Base-by-base conservation (phyloP, 768 basidiomycete species). In the Naematelia aurantialba region DNA sequence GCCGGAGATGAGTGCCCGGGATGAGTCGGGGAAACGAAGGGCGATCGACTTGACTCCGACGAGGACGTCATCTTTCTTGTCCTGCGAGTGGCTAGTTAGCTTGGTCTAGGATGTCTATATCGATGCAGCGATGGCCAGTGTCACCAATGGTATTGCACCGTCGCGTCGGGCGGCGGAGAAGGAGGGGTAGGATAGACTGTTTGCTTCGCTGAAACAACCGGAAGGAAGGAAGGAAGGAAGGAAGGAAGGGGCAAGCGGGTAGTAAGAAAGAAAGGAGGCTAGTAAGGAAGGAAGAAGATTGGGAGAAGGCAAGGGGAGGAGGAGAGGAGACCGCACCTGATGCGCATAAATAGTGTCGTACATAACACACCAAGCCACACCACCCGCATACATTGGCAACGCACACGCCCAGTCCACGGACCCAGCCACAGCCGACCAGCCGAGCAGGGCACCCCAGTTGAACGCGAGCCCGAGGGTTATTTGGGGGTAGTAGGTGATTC, bases 311-410 rank as follows among this genome's bases (percentile, higher is more conserved):
- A 47, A 17, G 24, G 53, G 25, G 45, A 34, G 24, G 24, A 5
- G 14, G 21, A 48, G 14, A 49, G 25, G 55, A 27, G 25, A 31
- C 62, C 78, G 27, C 61, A 89, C 91, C 80, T 97, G 94, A 76
- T 99, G 96, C 2, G 96, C 96, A 70, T 98, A 98, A 65, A 98
- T 91, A 50, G 87, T 94, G 68, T 99, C 96, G 73, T 98, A 99
- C 1, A 96, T 89, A 45, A 99, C 82, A 50, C 93, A 93, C 92
- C 93, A 98, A 68, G 85, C 85, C 25, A 92, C 79, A 22, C 90
- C 89, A 5, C 93, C 91, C 1, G 87, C 86, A 70, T 97, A 98
- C 12, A 99, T 82, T 1, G 96, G 91, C 8, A 89, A 78, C 45
- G 88, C 89, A 44, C 93, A 83, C 11, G 74, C 74, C 92, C 91